Percentiles rank a stretch among this genome's conserved stretches.
Evolutionary conservation across 2,329 filamentous ascomycete species (phyloP).

Genomic region (Talaromyces sp.): DNA sequence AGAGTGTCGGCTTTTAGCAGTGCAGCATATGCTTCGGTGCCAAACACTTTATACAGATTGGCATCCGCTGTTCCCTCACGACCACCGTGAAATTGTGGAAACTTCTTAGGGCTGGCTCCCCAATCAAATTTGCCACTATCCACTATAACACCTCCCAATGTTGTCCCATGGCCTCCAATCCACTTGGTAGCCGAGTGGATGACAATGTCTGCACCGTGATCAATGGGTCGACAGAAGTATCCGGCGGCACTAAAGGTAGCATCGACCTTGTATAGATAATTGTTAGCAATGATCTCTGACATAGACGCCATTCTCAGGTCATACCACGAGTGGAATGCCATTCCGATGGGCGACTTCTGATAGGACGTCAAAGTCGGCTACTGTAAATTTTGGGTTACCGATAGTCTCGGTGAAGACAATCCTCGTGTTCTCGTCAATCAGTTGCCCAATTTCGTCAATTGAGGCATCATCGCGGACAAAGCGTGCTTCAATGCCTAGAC

Average conservation of each 20-base stretch:
- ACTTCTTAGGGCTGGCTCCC: conserved; percentile 51
- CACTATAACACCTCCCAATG: conserved; percentile 73
- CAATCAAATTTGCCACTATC: conserved; percentile 86
- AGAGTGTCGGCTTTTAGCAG: conserved; percentile 77
- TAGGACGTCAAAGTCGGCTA: conserved; percentile 79
- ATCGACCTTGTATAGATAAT: conserved; percentile 42
- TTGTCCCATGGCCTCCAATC: conserved; percentile 88
- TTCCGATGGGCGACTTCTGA: conserved; percentile 64
- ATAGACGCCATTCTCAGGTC: too few species aligned
- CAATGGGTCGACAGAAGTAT: conserved; percentile 74
- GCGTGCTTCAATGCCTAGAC: conserved; percentile 37
- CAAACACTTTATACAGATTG: conserved; percentile 74
- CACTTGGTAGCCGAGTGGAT: conserved; percentile 88
- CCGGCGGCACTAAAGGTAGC: conserved; percentile 88
- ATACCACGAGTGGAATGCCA: conserved; percentile 56
- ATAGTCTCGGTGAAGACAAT: conserved; percentile 82
- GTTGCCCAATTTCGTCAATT: conserved; percentile 62
- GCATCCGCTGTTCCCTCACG: too few species aligned
- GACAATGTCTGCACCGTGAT: conserved; percentile 81
- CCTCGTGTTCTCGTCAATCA: conserved; percentile 82
- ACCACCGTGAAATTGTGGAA: too few species aligned
- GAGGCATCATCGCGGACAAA: conserved; percentile 61
- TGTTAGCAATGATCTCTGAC: too few species aligned
- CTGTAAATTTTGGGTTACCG: conserved; percentile 81
- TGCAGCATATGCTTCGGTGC: conserved; percentile 70